Percentiles rank a stretch among this genome's conserved stretches.
Evolutionary conservation across 768 basidiomycete genomes (phyloP).

Genomic region (Tulasnella sp.): DNA sequence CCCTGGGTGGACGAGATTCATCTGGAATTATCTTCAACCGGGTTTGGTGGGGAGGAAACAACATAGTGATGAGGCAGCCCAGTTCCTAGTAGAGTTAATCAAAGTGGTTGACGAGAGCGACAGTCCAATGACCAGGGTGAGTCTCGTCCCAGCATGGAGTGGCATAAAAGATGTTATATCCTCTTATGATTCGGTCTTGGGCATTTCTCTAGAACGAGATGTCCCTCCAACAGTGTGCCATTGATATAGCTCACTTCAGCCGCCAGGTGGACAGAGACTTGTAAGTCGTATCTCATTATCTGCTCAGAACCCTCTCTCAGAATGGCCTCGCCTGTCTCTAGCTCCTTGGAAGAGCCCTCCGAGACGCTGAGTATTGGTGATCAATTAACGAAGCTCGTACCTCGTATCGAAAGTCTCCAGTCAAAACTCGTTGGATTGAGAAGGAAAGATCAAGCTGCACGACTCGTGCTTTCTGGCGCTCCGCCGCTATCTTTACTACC

Average conservation of each 20-base stretch:
- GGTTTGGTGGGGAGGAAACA: conserved; percentile 14
- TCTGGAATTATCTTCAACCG: conserved; percentile 10
- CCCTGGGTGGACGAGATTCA: not conserved
- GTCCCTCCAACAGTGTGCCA: conserved; percentile 28
- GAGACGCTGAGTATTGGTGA: not conserved
- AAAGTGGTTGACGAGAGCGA: conserved; percentile 23
- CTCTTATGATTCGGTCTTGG: not conserved
- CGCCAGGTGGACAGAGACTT: conserved; percentile 23
- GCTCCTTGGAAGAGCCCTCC: not conserved
- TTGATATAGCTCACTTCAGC: conserved; percentile 13
- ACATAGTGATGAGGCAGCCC: conserved; percentile 4
- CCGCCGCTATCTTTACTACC: not conserved
- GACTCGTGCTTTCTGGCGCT: not conserved
- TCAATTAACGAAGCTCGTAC: not conserved
- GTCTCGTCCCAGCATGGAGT: not conserved
- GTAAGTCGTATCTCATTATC: not conserved
- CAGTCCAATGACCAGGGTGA: not conserved
- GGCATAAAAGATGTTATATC: not conserved
- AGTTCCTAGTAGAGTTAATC: conserved; percentile 16
- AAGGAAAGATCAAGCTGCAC: not conserved
- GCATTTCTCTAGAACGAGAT: conserved; percentile 6
- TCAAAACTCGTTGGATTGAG: not conserved
- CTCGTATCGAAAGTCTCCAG: not conserved
- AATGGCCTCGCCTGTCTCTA: not conserved
- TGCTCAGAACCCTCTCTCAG: not conserved